Base-by-base conservation (phyloP, 2,329 filamentous ascomycete species). In the Nigrospora osmanthi region DNA sequence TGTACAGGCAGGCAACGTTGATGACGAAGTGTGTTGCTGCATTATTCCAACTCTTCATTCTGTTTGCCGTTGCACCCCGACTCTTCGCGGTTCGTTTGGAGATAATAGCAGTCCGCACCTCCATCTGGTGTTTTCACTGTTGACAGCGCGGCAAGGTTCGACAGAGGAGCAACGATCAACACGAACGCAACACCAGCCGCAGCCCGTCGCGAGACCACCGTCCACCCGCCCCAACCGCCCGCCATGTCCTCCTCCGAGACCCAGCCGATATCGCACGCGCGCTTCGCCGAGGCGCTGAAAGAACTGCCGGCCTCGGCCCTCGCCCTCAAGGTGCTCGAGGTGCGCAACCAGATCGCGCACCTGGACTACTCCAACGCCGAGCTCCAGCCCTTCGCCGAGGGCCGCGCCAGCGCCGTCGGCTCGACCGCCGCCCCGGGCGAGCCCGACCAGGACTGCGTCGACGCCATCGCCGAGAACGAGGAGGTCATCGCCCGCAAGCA, bases 321-420 rank as follows among this genome's bases (percentile, higher is more conserved):
- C 7, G 81, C 85, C 65, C 73, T 85, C 64, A 89, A 89, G 65
- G 78, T 84, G 47, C 77, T 85, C 58, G 87, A 90, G 63, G 73
- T 90, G 49, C 80, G 78, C 60, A 89, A 89, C 73, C 80, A 74
- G 54, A 83, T 89, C 58, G 73, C 76, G 19, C 85, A 90, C 63
- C 80, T 90, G 23, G 76, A 83, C 56, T 81, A 81, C 62, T 86
- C 81, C 51, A 90, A 89, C 67, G 75, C 76, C 51, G 80, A 89
- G 61, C 80, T 89, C 47, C 71, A 75, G 45, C 83, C 84, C 32
- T 89, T 79, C 54, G 82, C 83, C 45, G 73, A 80, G 13, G 74
- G 72, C 28, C 57, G 59, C 17, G 62, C 60, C 3, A 56, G 64
- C 0, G 57, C 66, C 1, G 45, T 63, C 12, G 59, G 54, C 14